Evolutionary conservation across 495 filamentous ascomycete species (phyloP), one percentile per base, ranked within the genome.

Genomic region (Xylaria scruposa): DNA sequence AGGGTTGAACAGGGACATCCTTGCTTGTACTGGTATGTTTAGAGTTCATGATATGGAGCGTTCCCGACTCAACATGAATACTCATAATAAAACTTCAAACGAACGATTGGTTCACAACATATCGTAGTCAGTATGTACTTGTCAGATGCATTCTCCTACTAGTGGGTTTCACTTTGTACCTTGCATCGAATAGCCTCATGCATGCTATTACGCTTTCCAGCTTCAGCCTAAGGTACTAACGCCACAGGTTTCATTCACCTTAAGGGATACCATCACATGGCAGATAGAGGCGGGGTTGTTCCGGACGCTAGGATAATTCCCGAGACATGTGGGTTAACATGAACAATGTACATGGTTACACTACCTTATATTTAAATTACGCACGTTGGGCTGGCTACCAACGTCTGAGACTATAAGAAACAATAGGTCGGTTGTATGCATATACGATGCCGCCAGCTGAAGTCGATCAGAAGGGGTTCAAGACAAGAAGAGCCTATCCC

Each of bases 1-100:
- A 29, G 19, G 49, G 65, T 31, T 33, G 47, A 40, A 54, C 26
- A 44, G 46, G 13, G 19, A 54, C 15, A 26, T 67, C 49, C 44
- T 70, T 62, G 56, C 17, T 42, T 70, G 56, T 70, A 67, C 63
- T 47, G 4, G 13, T 67, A 67, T 56, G 7, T 1, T 40, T 66
- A 47, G 46, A 66, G 64, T 67, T 67, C 33, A 26, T 66, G 63
- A 38, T 40, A n/a, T 12, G 26, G 7, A 15, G 33, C 5, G 31
- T 67, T 67, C 49, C 12, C 36, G 29, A 56, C 31, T 42, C 47
- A 46, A 33, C 40, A 46, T 42, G 53, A 58, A 46, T 8, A 59
- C 40, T 49, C 24, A 47, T 33, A 31, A 29, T 56, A 31, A 13
- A 56, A 36, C 31, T 42, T 62, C 24, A 15, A 40, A 62, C 21